Conservation (phyloP, 805 yeast genomes). For the Danielozyma ontarioensis region DNA sequence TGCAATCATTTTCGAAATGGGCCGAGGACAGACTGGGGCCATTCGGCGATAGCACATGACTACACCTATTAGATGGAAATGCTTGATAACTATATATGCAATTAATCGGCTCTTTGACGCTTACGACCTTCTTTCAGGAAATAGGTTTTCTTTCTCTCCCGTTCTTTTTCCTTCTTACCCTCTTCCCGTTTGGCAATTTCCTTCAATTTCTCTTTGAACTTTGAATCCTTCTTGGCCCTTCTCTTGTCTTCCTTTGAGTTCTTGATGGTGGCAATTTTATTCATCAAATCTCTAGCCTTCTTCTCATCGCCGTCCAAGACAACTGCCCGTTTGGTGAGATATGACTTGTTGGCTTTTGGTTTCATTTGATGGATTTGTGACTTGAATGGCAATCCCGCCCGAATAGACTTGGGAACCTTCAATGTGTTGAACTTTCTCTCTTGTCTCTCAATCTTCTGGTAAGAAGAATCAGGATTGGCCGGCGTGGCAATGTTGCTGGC, state of each 20-base stretch:
- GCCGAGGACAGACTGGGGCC: too few species aligned
- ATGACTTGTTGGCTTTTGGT: slow-evolving; percentile 79
- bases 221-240: slow-evolving; percentile 64
- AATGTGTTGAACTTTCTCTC: slow-evolving; percentile 85
- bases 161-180: slow-evolving; percentile 65
- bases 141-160: slow-evolving; percentile 81
- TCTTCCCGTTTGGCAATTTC: slow-evolving; percentile 73
- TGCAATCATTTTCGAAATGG: too few species aligned
- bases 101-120: slow-evolving; percentile 34
- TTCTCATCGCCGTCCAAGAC: slow-evolving; percentile 89
- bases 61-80: too few species aligned
- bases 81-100: too few species aligned
- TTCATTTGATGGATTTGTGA: slow-evolving; percentile 87
- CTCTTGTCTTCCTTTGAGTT: slow-evolving; percentile 82
- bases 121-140: slow-evolving; percentile 69
- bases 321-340: slow-evolving; percentile 86
- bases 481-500: slow-evolving; percentile 65
- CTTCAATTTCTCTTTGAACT: slow-evolving; percentile 71
- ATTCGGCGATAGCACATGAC: too few species aligned
- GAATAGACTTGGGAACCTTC: slow-evolving; percentile 76
- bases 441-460: slow-evolving; percentile 71
- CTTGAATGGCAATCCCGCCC: slow-evolving; percentile 78
- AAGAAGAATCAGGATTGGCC: slow-evolving; percentile 43
- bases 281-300: slow-evolving; percentile 85
- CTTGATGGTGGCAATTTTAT: slow-evolving; percentile 77